Evolutionary conservation across 768 basidiomycete species (phyloP).

Genomic region (Chalciporus sphaerocephalus): DNA sequence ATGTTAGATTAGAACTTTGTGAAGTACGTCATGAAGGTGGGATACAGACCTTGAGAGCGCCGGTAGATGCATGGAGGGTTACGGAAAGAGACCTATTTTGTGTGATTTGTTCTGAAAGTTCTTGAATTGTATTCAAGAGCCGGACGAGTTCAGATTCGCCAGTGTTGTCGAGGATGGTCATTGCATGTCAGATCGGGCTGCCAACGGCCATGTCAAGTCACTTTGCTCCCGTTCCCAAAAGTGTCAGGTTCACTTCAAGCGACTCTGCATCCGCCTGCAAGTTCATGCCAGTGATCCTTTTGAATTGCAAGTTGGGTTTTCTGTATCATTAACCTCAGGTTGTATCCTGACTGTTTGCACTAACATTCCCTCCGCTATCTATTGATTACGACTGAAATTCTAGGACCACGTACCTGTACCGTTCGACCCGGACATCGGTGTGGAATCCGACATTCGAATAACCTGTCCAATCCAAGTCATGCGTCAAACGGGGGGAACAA

Average conservation of each 20-base stretch:
- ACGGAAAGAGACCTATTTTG: slow-evolving; percentile 73
- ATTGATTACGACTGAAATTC: no score
- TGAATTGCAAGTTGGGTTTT: no score
- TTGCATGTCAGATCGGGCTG: no score
- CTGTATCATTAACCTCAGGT: no score
- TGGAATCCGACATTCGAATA: background rate
- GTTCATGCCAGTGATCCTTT: no score
- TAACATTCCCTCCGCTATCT: no score
- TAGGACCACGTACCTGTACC: no score
- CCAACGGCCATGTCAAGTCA: no score
- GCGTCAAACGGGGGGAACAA: slow-evolving; percentile 3
- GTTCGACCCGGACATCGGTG: no score
- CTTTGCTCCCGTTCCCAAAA: slow-evolving; percentile 4
- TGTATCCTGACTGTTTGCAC: no score
- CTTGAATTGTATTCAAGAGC: slow-evolving; percentile 64
- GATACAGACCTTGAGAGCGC: slow-evolving; percentile 70
- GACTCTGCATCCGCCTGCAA: no score
- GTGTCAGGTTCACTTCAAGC: background rate
- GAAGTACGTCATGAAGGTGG: background rate
- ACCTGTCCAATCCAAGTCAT: background rate
- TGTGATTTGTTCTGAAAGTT: slow-evolving; percentile 79
- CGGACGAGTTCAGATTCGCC: slow-evolving; percentile 58
- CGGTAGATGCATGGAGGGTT: slow-evolving; percentile 66
- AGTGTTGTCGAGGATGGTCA: slow-evolving; percentile 52
- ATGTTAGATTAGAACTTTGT: background rate